Conservation (phyloP, 2,329 filamentous ascomycete genomes). For the Grosmannia clavigera region DNA sequence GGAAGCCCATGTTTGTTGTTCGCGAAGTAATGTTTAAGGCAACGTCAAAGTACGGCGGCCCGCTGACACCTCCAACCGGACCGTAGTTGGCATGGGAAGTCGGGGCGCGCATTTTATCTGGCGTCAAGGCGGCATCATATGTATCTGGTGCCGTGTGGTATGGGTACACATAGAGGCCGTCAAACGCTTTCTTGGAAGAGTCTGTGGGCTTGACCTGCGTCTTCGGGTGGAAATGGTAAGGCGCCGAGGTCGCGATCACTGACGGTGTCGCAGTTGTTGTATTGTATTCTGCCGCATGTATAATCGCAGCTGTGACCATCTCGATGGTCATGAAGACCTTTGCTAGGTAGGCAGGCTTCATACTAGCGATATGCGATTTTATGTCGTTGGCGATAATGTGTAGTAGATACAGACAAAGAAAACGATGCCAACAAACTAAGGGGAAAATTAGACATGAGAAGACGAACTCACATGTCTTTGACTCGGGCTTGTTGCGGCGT, state of each 20-base stretch:
- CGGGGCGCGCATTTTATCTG: not conserved
- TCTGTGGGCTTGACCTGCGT: not conserved
- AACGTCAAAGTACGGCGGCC: not conserved
- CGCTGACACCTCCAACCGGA: not conserved
- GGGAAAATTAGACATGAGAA: too few relatives aligned
- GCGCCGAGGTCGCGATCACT: not conserved
- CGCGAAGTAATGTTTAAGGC: not conserved
- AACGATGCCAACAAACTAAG: not conserved
- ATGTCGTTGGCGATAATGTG: too few relatives aligned
- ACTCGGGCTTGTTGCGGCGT: not conserved
- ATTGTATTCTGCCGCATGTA: too few relatives aligned
- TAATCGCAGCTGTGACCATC: not conserved
- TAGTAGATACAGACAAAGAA: too few relatives aligned
- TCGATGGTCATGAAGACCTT: not conserved
- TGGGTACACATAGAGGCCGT: slow-evolving; percentile 5
- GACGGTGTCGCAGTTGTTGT: too few relatives aligned
- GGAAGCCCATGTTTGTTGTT: not conserved
- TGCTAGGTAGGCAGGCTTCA: not conserved
- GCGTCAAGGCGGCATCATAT: slow-evolving; percentile 7
- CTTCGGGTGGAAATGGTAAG: not conserved
- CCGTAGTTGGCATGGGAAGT: not conserved
- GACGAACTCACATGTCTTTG: not conserved
- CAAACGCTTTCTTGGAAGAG: not conserved
- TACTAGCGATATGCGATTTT: not conserved
- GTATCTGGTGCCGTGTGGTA: slow-evolving; percentile 6